Evolutionary conservation across 148 eudicot species (phyloP).

Genomic region (Oxyria digyna): DNA sequence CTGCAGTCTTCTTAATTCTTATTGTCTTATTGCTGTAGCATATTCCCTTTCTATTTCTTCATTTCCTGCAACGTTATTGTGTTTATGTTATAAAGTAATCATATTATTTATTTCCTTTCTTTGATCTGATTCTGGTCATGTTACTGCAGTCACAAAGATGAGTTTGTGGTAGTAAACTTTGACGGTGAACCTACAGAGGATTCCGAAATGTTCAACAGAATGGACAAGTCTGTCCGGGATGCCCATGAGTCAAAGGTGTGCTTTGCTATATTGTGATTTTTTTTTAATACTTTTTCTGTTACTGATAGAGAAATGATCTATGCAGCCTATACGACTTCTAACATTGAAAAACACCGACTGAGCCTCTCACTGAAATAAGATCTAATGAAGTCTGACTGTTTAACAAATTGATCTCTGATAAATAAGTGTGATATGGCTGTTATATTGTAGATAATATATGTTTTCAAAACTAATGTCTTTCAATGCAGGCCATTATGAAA

Average conservation of each 20-base stretch:
- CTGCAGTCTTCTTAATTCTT: background rate
- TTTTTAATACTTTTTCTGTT: background rate
- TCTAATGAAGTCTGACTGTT: too few species aligned
- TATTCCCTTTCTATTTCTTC: background rate
- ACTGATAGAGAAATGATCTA: background rate
- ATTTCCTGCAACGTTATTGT: background rate
- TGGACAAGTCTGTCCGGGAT: constrained; percentile 47
- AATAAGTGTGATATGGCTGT: background rate
- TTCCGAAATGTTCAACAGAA: constrained; percentile 61
- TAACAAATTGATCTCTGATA: too few species aligned
- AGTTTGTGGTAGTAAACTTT: constrained; percentile 60
- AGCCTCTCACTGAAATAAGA: background rate
- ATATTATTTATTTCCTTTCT: background rate
- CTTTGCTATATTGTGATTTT: background rate
- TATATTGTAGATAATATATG: background rate
- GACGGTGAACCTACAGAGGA: constrained; percentile 93
- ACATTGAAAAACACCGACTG: too few species aligned
- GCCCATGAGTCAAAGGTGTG: constrained; percentile 60
- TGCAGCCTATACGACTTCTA: background rate
- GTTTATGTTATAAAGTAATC: background rate
- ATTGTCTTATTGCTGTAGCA: background rate
- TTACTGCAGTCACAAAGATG: constrained; percentile 50
- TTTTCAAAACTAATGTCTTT: constrained; percentile 1
- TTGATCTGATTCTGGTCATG: constrained; percentile 14
- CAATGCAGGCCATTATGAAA: constrained; percentile 80